Evolutionary conservation across 2,329 filamentous ascomycete species (phyloP).

Genomic region (Exutisphaerella laricina): DNA sequence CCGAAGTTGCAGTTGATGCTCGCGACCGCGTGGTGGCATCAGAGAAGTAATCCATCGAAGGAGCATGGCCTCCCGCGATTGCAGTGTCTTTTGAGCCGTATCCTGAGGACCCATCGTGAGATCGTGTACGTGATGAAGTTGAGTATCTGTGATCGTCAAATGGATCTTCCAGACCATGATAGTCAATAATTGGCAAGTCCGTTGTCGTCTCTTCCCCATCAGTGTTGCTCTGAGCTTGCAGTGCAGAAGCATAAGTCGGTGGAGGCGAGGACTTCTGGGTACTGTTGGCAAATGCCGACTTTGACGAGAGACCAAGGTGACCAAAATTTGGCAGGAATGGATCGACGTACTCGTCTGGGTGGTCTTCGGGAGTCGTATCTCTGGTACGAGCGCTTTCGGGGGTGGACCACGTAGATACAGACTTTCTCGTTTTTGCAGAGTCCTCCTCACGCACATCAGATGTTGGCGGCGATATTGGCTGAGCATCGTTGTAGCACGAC

Average conservation of each 20-base stretch:
- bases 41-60: not conserved
- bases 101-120: constrained; percentile 38
- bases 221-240: constrained; percentile 1
- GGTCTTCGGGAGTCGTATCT: constrained; percentile 17
- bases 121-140: constrained; percentile 14
- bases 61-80: not conserved
- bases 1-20: not conserved
- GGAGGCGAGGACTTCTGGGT: constrained; percentile 31
- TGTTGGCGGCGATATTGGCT: constrained; percentile 32
- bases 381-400: constrained; percentile 4
- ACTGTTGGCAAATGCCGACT: constrained; percentile 39
- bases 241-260: not conserved
- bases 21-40: not conserved
- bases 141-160: too few species aligned
- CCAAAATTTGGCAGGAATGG: constrained; percentile 20
- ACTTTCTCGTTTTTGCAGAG: constrained; percentile 1
- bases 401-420: constrained; percentile 3
- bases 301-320: constrained; percentile 29
- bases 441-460: constrained; percentile 17
- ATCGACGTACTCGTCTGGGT: constrained; percentile 24
- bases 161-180: not conserved
- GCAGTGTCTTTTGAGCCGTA: constrained; percentile 22
- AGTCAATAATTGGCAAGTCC: constrained; percentile 1
- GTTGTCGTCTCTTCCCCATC: constrained; percentile 17
- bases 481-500: constrained; percentile 33